Percentiles rank a stretch among this genome's conserved stretches.
Conservation (phyloP, 2,329 filamentous ascomycete species). For the Hymenoscyphus repandus region DNA sequence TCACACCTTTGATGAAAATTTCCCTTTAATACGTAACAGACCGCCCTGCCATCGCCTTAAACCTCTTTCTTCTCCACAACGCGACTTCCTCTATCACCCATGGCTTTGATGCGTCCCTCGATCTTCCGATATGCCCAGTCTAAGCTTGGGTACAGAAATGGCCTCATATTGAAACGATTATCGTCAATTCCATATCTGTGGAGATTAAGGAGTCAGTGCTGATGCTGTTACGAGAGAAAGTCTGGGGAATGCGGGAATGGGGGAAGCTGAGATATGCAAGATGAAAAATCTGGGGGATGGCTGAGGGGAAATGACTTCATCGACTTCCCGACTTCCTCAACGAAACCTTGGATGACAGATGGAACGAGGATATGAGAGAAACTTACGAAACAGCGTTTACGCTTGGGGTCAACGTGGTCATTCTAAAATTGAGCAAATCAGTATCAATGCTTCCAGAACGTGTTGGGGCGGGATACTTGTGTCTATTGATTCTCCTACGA, state of each 20-base stretch:
- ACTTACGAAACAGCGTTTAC: constrained; percentile 33
- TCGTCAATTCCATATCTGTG: constrained; percentile 39
- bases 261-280: not conserved
- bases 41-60: not conserved
- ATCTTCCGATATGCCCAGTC: constrained; percentile 10
- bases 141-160: constrained; percentile 45
- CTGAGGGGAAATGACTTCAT: too few species aligned
- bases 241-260: not conserved
- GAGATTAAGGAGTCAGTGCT: not conserved
- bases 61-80: not conserved
- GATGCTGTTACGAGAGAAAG: not conserved
- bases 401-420: constrained; percentile 21
- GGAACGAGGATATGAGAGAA: not conserved
- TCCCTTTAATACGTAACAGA: not conserved
- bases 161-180: constrained; percentile 51
- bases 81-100: constrained; percentile 6
- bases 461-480: constrained; percentile 38
- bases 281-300: too few species aligned
- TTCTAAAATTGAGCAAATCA: too few species aligned
- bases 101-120: constrained; percentile 1
- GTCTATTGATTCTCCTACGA: constrained; percentile 55
- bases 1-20: not conserved
- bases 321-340: too few species aligned
- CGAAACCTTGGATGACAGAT: too few species aligned
- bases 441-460: too few species aligned